A percentile compares a stretch with the other conserved stretches of the same genome.
Evolutionary conservation across 176 grass and related monocot species (phyloP).

Genomic region (Guadua angustifolia): DNA sequence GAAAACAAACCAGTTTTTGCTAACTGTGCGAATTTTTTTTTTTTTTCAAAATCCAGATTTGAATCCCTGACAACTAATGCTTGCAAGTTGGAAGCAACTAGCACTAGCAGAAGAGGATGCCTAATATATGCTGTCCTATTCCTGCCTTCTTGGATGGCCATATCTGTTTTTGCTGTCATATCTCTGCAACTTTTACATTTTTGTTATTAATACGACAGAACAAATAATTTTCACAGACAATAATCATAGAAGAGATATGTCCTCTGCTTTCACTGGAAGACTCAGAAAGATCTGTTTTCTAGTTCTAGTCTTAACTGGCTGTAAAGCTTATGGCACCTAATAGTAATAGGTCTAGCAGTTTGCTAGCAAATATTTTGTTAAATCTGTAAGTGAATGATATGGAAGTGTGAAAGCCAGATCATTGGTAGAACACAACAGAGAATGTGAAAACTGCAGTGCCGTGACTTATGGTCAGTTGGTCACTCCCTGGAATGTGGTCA

Average conservation of each 20-base stretch:
- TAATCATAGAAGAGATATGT: background rate
- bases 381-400: background rate
- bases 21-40: background rate
- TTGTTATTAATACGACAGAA: background rate
- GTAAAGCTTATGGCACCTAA: background rate
- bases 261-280: background rate
- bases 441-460: background rate
- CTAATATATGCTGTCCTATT: background rate
- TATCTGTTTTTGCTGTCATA: background rate
- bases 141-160: background rate
- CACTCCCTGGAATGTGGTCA: background rate
- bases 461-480: background rate
- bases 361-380: background rate
- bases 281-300: background rate
- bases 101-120: background rate
- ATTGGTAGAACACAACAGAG: background rate
- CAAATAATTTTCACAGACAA: background rate
- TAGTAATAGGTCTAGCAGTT: background rate
- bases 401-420: background rate
- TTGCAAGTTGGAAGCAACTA: background rate
- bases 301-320: background rate
- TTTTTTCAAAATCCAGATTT: background rate
- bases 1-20: background rate
- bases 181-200: background rate
- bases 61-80: background rate